These are phyloP conservation scores for Phialophora expanda DNA, from an alignment of 2,329 filamentous ascomycete species.

Conservation along the genomic window DNA sequence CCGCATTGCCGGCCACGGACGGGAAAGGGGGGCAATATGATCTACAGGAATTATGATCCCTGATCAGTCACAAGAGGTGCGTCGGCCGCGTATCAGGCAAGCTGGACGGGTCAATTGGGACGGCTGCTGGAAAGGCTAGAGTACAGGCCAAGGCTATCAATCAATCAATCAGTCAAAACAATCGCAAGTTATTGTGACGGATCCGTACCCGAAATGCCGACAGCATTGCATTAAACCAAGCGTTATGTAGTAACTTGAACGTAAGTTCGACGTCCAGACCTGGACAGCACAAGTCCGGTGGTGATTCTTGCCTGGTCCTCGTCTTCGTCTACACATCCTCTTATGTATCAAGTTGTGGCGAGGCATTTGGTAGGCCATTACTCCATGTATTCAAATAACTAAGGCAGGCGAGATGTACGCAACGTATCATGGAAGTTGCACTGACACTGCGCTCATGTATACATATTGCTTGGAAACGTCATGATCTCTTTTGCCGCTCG, in stretches of 20 bases:
- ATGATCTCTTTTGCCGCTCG: slow-evolving; percentile 1
- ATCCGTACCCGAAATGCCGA: too few species aligned
- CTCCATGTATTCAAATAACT: neutral
- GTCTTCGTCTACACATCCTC: too few species aligned
- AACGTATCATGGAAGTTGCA: neutral
- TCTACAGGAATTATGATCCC: neutral
- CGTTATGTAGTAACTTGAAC: neutral
- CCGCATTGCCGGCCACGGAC: too few species aligned
- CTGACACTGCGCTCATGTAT: neutral
- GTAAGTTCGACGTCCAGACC: neutral
- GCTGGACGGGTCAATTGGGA: too few species aligned
- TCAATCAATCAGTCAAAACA: too few species aligned
- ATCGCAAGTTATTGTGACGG: too few species aligned
- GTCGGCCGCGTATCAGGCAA: neutral
- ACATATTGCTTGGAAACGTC: neutral
- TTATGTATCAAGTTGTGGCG: too few species aligned
- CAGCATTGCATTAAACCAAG: neutral
- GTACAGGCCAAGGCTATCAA: too few species aligned
- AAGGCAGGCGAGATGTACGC: neutral
- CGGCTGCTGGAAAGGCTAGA: too few species aligned
- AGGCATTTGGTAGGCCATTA: neutral
- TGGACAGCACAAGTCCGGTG: neutral
- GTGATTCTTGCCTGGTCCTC: neutral
- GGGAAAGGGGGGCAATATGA: neutral
- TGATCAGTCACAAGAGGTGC: too few species aligned